Base-by-base conservation (phyloP, 768 basidiomycete species). In the Boletus rubescentipes region DNA sequence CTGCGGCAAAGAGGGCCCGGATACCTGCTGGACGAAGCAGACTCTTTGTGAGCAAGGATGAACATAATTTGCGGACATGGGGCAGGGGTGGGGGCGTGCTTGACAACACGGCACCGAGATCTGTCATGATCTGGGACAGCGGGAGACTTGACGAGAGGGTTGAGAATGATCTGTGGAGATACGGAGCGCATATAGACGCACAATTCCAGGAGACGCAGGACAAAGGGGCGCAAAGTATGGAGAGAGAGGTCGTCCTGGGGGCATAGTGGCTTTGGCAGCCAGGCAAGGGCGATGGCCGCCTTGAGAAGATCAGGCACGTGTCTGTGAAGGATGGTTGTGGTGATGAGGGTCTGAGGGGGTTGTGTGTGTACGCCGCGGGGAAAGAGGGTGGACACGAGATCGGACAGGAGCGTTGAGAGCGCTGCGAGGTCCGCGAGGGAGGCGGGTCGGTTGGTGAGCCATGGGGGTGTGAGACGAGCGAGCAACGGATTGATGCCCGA, bases 1-100 rank as follows among this genome's bases (percentile, higher is more conserved):
- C 73, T 10, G 87, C 86, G 10, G 78, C 75, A 58, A 82, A 85
- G 18, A 93, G 76, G 0, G 88, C 89, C 29, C 74, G 76, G 1
- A 93, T 76, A 1, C 92, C 92, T 21, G 83, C 80, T 0, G 84
- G 81, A 20, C 88, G 82, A 20, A 89, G 70, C 10, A 93, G 69
- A 64, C 91, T 89, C 52, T 79, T 77, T 59, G 83, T 86, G 23
- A 93, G 79, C 31, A 91, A 72, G n/a, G 76, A 75, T 0, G 80
- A 74, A 58, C 84, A 88, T 30, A 83, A 61, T 61, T 78, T 86
- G 37, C 79, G 78, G 32, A 83, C 78, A 62, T 89, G 81, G 15
- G 68, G 53, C 5, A 81, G 75, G 2, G 75, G 73, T 2, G 72
- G 65, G 11, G 74, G 66, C 10, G 63, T 52, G 42, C 71, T 68